These are phyloP conservation scores for Aspergillus floridensis DNA, from an alignment of 2,329 filamentous ascomycete genomes.

Conservation along the genomic window DNA sequence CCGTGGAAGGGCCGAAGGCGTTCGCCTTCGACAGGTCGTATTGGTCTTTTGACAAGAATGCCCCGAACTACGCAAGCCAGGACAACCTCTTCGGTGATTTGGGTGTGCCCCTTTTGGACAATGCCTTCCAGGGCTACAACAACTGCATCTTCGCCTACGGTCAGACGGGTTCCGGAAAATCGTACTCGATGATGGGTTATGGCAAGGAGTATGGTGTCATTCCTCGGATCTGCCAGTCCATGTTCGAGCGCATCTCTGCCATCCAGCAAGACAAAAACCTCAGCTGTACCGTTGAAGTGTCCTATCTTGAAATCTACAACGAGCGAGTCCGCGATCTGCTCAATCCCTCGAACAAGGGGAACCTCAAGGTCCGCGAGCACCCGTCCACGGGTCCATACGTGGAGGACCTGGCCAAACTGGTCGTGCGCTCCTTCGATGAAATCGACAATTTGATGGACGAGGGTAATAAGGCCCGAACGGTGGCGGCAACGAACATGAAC, in stretches of 20 bases:
- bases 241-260: slow-evolving; percentile 81
- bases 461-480: slow-evolving; percentile 96
- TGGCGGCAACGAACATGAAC: slow-evolving; percentile 99
- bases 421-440: slow-evolving; percentile 88
- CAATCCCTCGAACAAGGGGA: slow-evolving; percentile 92
- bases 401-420: slow-evolving; percentile 92
- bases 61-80: slow-evolving; percentile 82
- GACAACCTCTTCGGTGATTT: slow-evolving; percentile 84
- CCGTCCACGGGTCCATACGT: slow-evolving; percentile 97
- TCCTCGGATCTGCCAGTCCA: slow-evolving; percentile 92
- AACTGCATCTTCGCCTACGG: slow-evolving; percentile 99
- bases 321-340: slow-evolving; percentile 93
- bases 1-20: slow-evolving; percentile 68
- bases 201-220: slow-evolving; percentile 94
- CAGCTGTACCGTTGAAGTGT: slow-evolving; percentile 92
- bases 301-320: slow-evolving; percentile 99
- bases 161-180: slow-evolving; percentile 97
- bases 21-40: slow-evolving; percentile 98
- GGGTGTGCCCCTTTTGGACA: slow-evolving; percentile 86
- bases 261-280: slow-evolving; percentile 72
- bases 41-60: slow-evolving; percentile 90
- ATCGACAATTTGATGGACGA: slow-evolving; percentile 99
- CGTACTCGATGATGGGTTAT: slow-evolving; percentile 99
- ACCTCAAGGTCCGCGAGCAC: slow-evolving; percentile 95
- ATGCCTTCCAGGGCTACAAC: slow-evolving; percentile 98